phyloP scores from a whole-genome alignment of 164 flowering plant genomes.

The Akebia trifoliata region DNA sequence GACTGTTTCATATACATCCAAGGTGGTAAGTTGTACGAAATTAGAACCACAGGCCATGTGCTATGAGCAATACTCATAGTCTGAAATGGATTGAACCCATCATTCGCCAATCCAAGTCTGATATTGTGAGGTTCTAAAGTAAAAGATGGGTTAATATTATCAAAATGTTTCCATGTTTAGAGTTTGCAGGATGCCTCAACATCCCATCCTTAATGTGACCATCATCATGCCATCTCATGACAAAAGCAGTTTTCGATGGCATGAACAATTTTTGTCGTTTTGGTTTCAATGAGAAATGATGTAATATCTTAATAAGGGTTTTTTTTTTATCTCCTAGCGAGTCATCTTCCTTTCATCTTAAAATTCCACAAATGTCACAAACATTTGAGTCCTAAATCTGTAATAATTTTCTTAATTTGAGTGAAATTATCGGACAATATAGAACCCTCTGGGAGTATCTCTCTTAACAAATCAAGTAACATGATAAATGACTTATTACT shows the following conservation, averaged over 20 bases:
- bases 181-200: background rate
- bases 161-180: background rate
- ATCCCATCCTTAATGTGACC: background rate
- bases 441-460: too few species aligned
- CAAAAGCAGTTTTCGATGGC: background rate
- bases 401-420: too few species aligned
- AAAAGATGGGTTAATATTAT: background rate
- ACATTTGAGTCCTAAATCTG: too few species aligned
- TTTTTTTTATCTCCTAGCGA: too few species aligned
- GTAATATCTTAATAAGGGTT: background rate
- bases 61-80: background rate
- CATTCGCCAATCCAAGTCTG: background rate
- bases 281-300: background rate
- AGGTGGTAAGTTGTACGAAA: background rate
- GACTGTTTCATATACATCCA: slow-evolving; percentile 1
- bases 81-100: background rate
- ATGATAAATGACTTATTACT: too few species aligned
- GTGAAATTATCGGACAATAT: too few species aligned
- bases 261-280: background rate
- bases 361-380: too few species aligned
- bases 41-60: background rate
- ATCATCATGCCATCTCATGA: slow-evolving; percentile 2
- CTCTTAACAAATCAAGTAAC: too few species aligned
- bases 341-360: too few species aligned
- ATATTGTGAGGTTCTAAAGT: background rate